These are phyloP conservation scores for Grosmannia huntii DNA, from an alignment of 2,329 filamentous ascomycete species.

Conservation along the genomic window DNA sequence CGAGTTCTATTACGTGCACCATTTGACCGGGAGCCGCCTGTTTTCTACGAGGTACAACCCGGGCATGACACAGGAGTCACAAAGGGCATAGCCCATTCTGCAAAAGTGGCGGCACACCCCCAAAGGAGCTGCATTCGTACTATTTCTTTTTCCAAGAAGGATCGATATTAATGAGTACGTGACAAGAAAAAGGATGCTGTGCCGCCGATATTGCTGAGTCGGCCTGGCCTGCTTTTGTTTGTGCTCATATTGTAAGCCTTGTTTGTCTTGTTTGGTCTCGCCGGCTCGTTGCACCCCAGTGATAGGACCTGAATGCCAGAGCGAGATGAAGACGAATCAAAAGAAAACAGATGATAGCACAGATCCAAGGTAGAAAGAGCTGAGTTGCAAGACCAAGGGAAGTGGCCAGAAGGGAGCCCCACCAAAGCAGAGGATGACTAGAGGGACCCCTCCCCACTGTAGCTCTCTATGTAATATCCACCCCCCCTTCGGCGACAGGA, in stretches of 20 bases:
- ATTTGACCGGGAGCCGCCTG: background rate
- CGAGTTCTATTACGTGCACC: background rate
- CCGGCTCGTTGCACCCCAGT: background rate
- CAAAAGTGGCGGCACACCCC: background rate
- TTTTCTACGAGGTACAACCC: background rate
- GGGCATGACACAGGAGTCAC: background rate
- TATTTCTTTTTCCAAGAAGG: background rate
- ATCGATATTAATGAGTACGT: background rate
- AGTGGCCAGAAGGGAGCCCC: background rate
- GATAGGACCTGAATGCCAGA: background rate
- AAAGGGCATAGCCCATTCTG: background rate
- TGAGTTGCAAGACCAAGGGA: background rate
- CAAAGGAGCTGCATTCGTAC: background rate
- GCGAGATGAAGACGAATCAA: background rate
- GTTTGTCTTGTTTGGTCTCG: background rate
- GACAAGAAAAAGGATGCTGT: background rate
- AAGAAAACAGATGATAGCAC: background rate
- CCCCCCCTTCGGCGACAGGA: background rate
- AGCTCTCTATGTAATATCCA: background rate
- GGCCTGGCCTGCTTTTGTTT: background rate
- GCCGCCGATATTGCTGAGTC: background rate
- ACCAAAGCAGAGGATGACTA: background rate
- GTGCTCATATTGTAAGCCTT: background rate
- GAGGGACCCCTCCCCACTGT: background rate
- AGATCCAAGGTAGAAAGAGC: background rate